Conservation (phyloP, 129 eudicot species). For the Tagetes patula region DNA sequence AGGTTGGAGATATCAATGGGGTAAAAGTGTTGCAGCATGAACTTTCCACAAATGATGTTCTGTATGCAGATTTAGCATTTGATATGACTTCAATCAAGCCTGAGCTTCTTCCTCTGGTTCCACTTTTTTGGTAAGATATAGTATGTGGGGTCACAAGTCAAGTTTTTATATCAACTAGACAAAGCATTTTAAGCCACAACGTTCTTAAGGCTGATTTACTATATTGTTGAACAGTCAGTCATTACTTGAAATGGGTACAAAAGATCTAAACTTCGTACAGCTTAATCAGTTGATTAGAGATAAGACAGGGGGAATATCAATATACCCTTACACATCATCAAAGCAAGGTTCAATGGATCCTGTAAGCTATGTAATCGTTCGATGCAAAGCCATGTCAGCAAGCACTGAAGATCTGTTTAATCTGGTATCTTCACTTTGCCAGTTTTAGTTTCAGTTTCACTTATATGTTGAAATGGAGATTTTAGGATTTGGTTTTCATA, state of each 20-base stretch:
- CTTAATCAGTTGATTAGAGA: conserved; percentile 76
- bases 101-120: conserved; percentile 80
- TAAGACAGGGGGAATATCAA: conserved; percentile 84
- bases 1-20: conserved; percentile 68
- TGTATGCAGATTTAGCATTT: conserved; percentile 78
- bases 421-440: conserved; percentile 47
- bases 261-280: conserved; percentile 70
- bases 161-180: background rate
- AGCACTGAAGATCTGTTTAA: conserved; percentile 77
- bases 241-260: conserved; percentile 88
- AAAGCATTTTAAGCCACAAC: background rate
- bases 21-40: conserved; percentile 77
- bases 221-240: conserved; percentile 64
- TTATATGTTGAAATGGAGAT: background rate
- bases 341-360: conserved; percentile 62
- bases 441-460: conserved; percentile 7
- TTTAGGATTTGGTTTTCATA: background rate
- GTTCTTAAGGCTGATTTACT: conserved; percentile 14
- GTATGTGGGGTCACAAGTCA: background rate
- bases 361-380: conserved; percentile 63
- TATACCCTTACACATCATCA: conserved; percentile 74
- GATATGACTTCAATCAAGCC: conserved; percentile 72
- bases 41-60: conserved; percentile 77
- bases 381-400: conserved; percentile 81
- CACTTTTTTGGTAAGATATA: conserved; percentile 73